A percentile compares a stretch with the other conserved stretches of the same genome.
Conservation (phyloP, 805 yeast species). For the Blastobotrys americana region DNA sequence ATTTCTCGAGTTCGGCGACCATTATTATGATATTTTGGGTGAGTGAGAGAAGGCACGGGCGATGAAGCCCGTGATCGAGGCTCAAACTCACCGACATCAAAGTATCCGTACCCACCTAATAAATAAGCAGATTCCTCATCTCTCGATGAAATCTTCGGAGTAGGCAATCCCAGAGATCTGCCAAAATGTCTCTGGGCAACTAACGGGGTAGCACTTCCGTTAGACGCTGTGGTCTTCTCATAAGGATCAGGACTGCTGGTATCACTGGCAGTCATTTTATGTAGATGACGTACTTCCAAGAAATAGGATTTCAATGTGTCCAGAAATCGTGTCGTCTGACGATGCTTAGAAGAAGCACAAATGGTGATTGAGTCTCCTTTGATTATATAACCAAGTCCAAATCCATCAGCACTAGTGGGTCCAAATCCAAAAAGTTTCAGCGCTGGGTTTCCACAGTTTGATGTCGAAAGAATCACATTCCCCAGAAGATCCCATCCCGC, state of each 20-base stretch:
- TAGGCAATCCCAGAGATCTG: slow-evolving; percentile 9
- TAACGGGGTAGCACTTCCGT: neutral
- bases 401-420: slow-evolving; percentile 84
- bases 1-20: slow-evolving; percentile 39
- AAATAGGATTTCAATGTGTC: slow-evolving; percentile 60
- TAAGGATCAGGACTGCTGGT: slow-evolving; percentile 5
- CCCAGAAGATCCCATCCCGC: slow-evolving; percentile 82
- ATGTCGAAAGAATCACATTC: slow-evolving; percentile 71
- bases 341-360: slow-evolving; percentile 78
- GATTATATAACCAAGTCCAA: slow-evolving; percentile 87
- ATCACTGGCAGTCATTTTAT: slow-evolving; percentile 14
- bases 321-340: slow-evolving; percentile 75
- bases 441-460: slow-evolving; percentile 91
- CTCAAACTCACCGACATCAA: slow-evolving; percentile 64
- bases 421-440: slow-evolving; percentile 84
- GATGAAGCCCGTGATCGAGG: slow-evolving; percentile 52
- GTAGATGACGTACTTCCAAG: slow-evolving; percentile 48
- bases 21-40: slow-evolving; percentile 35
- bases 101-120: slow-evolving; percentile 84
- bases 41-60: slow-evolving; percentile 43
- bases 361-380: slow-evolving; percentile 71
- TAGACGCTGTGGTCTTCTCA: slow-evolving; percentile 2
- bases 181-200: slow-evolving; percentile 15
- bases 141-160: slow-evolving; percentile 15
- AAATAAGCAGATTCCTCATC: slow-evolving; percentile 32